Base-by-base conservation (phyloP, 164 flowering plant species). In the Magnolia sinica region DNA sequence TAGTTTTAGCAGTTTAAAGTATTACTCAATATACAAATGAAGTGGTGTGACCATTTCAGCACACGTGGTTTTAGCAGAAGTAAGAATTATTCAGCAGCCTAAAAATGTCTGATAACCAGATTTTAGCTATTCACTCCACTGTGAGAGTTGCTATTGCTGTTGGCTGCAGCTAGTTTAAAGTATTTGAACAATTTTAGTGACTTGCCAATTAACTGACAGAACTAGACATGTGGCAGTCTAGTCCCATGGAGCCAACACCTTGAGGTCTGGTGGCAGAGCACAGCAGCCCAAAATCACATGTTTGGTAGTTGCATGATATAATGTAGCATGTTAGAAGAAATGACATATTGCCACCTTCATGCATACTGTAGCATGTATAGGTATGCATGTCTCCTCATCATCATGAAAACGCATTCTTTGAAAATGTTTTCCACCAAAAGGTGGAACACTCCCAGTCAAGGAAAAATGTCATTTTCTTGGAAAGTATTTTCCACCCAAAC, bases 1-100 rank as follows among this genome's bases (percentile, higher is more conserved):
- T 37, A 70, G 72, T 18, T 18, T 68, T 68, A 73, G 18, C 66
- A 76, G 70, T 72, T 61, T 20, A 23, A 8, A 68, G 18, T 4
- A 29, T 68, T 10, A 68, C 14, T 1, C 2, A 37, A 37, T 37
- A 37, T 37, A 37, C 45, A 37, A 37, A 37, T 5, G 45, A 37
- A 37, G 45, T 37, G 45, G 45, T 0, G 45, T 37, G 45, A 37
- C 45, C 45, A 37, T 37, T 37, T 37, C 45, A 37, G 45, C 45
- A 37, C 45, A 37, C 45, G 7, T 37, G 45, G 45, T 37, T 4
- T 37, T 37, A 37, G 45, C 45, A 37, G 45, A 37, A 2, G 45
- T 37, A 37, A 4, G 45, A 37, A 3, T 9, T 9, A 68, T 23
- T 68, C 45, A 68, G 70, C 45, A 68, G 23, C 20, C 16, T 8